Conservation (phyloP, 140 eudicot genomes). For the Flaveria floridana region DNA sequence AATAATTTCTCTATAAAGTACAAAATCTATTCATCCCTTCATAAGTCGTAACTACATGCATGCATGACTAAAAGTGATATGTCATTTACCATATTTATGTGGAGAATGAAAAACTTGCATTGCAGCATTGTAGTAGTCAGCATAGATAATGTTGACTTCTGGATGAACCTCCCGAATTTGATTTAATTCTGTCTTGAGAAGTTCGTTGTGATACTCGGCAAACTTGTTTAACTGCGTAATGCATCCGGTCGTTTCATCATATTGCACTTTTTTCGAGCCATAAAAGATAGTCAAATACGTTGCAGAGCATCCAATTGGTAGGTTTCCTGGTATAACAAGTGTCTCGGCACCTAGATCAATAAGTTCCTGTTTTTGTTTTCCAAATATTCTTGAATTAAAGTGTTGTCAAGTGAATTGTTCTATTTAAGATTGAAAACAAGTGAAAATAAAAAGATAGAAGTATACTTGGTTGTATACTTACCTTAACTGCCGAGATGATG, state of each 20-base stretch:
- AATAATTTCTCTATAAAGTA: background rate
- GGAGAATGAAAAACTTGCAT: constrained; percentile 21
- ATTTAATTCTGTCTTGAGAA: constrained; percentile 24
- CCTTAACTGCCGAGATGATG: background rate
- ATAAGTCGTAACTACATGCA: background rate
- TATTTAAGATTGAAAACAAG: background rate
- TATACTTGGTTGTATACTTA: background rate
- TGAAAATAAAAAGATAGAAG: background rate
- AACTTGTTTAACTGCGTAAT: constrained; percentile 21
- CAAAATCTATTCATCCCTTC: background rate
- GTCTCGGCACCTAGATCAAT: constrained; percentile 26
- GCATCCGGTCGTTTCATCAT: constrained; percentile 36
- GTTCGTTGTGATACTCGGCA: constrained; percentile 30
- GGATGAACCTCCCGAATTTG: constrained; percentile 24
- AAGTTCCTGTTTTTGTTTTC: constrained; percentile 11
- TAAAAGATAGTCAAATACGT: background rate
- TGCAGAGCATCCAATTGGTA: constrained; percentile 44
- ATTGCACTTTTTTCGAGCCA: constrained; percentile 15
- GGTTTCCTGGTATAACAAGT: constrained; percentile 41
- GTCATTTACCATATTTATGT: constrained; percentile 24
- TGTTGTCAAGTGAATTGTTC: background rate
- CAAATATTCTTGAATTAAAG: background rate
- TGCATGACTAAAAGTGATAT: background rate
- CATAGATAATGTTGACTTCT: constrained; percentile 26
- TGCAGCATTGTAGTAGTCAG: constrained; percentile 40